Evolutionary conservation across 2,329 filamentous ascomycete species (phyloP).

Genomic region (Trichoderma asperellum): DNA sequence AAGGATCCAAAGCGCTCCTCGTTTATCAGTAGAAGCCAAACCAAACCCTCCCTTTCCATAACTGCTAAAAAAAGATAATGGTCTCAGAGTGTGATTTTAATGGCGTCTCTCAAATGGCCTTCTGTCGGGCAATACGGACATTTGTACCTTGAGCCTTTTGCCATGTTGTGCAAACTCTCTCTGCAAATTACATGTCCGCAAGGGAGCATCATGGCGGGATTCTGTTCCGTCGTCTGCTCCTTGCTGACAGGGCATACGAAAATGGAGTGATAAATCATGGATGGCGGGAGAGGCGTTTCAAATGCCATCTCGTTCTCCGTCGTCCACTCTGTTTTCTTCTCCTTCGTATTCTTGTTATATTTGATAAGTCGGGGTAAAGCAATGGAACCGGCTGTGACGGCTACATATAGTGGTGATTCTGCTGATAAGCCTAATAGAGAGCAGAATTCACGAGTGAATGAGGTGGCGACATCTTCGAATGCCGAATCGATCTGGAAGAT

Average conservation of each 20-base stretch:
- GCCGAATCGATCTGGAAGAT: slow-evolving; percentile 76
- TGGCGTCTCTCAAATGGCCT: slow-evolving; percentile 75
- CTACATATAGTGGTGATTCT: slow-evolving; percentile 90
- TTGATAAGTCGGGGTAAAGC: slow-evolving; percentile 89
- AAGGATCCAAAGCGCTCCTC: neutral
- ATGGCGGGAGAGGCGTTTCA: slow-evolving; percentile 62
- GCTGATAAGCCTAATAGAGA: slow-evolving; percentile 86
- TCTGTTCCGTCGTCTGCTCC: slow-evolving; percentile 89
- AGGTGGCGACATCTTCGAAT: slow-evolving; percentile 82
- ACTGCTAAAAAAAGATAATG: neutral
- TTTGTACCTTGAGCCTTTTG: slow-evolving; percentile 82
- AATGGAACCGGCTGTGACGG: slow-evolving; percentile 88
- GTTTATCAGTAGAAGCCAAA: neutral
- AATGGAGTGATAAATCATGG: slow-evolving; percentile 85
- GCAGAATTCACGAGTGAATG: slow-evolving; percentile 94
- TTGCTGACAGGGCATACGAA: slow-evolving; percentile 98
- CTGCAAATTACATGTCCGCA: slow-evolving; percentile 93
- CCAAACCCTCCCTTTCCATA: neutral
- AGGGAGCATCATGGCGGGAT: slow-evolving; percentile 95
- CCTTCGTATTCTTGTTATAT: slow-evolving; percentile 82
- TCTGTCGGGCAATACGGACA: slow-evolving; percentile 95
- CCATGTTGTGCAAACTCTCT: slow-evolving; percentile 78
- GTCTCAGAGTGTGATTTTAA: slow-evolving; percentile 66
- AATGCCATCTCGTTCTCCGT: slow-evolving; percentile 88
- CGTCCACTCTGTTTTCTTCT: slow-evolving; percentile 93